Base-by-base conservation (phyloP, 495 filamentous ascomycete genomes). In the Hyaloscypha hepaticicola region DNA sequence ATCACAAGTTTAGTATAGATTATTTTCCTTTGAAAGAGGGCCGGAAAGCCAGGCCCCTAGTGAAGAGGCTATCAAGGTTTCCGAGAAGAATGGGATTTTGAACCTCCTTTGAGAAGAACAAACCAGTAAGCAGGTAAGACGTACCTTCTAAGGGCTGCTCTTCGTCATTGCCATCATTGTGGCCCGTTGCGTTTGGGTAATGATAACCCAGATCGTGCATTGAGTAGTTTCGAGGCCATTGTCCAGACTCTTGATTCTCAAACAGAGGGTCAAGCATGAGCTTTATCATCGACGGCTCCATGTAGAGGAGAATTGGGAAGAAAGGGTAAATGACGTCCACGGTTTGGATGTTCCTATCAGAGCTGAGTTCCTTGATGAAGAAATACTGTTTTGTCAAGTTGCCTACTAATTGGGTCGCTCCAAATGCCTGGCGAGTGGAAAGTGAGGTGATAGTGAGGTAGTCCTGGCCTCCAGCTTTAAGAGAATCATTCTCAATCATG, bases 311-410 rank as follows among this genome's bases (percentile, higher is more conserved):
- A 77, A 96, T 90, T 2, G 94, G 91, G 70, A 88, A 92, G 0
- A 91, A 83, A 0, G 94, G 94, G 81, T 96, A 98, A 70, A 98
- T 96, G 72, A 98, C 92, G 78, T 98, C 94, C 51, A 98, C 93
- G 0, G 94, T 98, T 74, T 96, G 91, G 72, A 88, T 88, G 72
- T 97, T 96, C 34, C 94, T 93, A 73, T 96, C 90, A 0, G 91
- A 95, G 58, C 90, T 93, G 70, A 98, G 97, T 74, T 98, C 94
- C 75, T 98, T 98, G 49, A 96, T 74, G 77, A 96, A 97, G n/a
- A 98, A 75, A 33, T 96, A 85, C 2, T 91, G 90, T 67, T 89
- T 82, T 0, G 90, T 84, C 0, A 86, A 82, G 2, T 90, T 96
- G 2, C 92, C 93, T 1, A 89, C 85, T 70, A 96, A 93, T 51